These are phyloP conservation scores for Selaginella moellendorffii DNA, from an alignment of 75 land plant genomes.

Conservation along the genomic window DNA sequence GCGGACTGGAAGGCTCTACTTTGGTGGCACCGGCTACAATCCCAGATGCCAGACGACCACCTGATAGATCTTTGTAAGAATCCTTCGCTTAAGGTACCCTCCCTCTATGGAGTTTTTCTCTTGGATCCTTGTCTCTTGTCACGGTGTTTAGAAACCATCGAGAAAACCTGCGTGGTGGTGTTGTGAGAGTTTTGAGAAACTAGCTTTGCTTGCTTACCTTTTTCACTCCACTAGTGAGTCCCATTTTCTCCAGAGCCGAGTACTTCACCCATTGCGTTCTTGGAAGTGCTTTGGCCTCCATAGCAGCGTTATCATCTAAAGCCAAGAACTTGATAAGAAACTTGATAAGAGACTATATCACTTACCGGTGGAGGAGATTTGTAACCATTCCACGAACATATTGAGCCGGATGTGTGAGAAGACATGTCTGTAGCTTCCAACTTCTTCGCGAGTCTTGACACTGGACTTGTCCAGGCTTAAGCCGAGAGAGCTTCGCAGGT, in stretches of 20 bases:
- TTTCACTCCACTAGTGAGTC: conserved; percentile 78
- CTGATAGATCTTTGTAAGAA: too few species aligned
- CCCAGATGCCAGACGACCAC: neutral
- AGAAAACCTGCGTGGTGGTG: neutral
- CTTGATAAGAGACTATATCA: neutral
- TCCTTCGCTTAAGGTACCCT: too few species aligned
- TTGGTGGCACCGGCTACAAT: neutral
- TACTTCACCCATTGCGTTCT: conserved; percentile 44
- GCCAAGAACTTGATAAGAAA: neutral
- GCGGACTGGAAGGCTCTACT: neutral
- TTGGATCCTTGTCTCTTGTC: too few species aligned
- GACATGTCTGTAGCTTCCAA: conserved; percentile 64
- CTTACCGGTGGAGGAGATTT: conserved; percentile 38
- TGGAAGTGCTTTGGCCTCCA: conserved; percentile 17
- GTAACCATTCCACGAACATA: conserved; percentile 62
- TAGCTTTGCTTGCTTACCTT: conserved; percentile 34
- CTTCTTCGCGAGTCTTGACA: conserved; percentile 34
- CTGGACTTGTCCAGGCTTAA: conserved; percentile 23
- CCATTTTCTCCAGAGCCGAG: conserved; percentile 36
- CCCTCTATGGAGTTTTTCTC: too few species aligned
- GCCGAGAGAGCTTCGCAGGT: conserved; percentile 32
- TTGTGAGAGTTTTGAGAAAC: too few species aligned
- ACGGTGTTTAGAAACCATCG: neutral
- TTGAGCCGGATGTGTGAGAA: conserved; percentile 81
- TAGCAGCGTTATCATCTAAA: conserved; percentile 2